These are phyloP conservation scores for Saxophila tyrrhenica DNA, from an alignment of 495 filamentous ascomycete genomes.

Conservation along the genomic window DNA sequence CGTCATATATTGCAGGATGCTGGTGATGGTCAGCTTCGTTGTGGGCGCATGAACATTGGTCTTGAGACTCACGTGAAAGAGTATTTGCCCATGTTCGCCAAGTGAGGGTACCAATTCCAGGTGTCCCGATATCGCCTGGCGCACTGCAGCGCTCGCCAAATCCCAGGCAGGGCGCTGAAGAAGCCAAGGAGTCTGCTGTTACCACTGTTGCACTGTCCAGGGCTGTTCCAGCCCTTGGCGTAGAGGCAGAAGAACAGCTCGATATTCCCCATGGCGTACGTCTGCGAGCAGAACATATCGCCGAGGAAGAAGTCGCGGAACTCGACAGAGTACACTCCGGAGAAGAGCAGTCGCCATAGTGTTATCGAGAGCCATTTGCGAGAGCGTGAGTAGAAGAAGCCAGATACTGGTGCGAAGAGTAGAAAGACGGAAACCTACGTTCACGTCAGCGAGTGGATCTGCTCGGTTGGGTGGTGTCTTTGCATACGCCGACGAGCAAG, in stretches of 20 bases:
- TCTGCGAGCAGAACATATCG: conserved; percentile 92
- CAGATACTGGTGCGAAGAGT: background rate
- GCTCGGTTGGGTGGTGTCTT: background rate
- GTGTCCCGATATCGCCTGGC: conserved; percentile 83
- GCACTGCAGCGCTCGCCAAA: conserved; percentile 86
- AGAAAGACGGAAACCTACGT: background rate
- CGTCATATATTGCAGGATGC: conserved; percentile 9
- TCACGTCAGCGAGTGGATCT: background rate
- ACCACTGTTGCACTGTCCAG: conserved; percentile 68
- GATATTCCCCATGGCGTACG: conserved; percentile 84
- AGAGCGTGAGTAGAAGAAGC: conserved; percentile 5
- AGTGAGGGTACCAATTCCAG: conserved; percentile 75
- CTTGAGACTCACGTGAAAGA: conserved; percentile 44
- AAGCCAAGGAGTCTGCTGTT: conserved; percentile 80
- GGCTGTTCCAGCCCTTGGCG: conserved; percentile 57
- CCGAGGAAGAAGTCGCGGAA: conserved; percentile 96
- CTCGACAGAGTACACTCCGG: conserved; percentile 85
- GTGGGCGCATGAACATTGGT: too few species aligned
- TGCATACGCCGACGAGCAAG: conserved; percentile 52
- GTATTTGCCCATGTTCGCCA: conserved; percentile 90
- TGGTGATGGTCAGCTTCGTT: background rate
- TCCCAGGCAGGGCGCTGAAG: conserved; percentile 67
- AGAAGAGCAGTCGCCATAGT: conserved; percentile 62
- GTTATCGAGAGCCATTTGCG: conserved; percentile 6
- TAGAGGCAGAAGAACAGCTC: conserved; percentile 94